These are phyloP conservation scores for Aspergillus candidus DNA, from an alignment of 2,329 filamentous ascomycete species.

Conservation along the genomic window DNA sequence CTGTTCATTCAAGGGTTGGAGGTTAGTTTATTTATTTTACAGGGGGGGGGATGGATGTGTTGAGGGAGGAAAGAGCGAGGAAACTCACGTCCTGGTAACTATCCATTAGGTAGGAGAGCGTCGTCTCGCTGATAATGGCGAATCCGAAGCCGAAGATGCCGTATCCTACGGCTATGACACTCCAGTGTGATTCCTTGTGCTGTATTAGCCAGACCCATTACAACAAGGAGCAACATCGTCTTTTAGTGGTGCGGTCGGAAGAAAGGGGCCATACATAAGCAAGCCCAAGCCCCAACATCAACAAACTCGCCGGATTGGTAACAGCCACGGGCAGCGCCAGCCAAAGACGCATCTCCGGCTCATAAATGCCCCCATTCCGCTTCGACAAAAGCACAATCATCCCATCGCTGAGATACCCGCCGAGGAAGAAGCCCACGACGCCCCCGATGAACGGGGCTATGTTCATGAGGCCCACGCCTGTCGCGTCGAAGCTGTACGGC, in stretches of 20 bases:
- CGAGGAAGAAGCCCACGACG: constrained; percentile 28
- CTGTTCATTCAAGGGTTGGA: constrained; percentile 14
- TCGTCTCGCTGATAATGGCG: not conserved
- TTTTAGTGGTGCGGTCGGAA: too few relatives aligned
- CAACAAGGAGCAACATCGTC: too few relatives aligned
- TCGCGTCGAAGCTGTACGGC: constrained; percentile 38
- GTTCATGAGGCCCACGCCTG: constrained; percentile 36
- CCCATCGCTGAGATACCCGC: constrained; percentile 33
- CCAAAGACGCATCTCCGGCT: constrained; percentile 44
- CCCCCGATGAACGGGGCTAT: constrained; percentile 38
- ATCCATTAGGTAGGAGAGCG: constrained; percentile 5
- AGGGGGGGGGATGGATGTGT: constrained; percentile 22
- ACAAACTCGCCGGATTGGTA: too few relatives aligned
- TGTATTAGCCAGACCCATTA: too few relatives aligned
- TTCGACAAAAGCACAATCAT: constrained; percentile 31
- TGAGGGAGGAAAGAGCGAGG: constrained; percentile 16
- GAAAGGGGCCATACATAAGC: too few relatives aligned
- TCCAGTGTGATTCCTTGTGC: too few relatives aligned
- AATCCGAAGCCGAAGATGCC: constrained; percentile 12
- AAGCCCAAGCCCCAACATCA: too few relatives aligned
- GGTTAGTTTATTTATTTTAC: too few relatives aligned
- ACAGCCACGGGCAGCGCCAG: constrained; percentile 5
- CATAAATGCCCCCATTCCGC: constrained; percentile 37
- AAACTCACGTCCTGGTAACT: constrained; percentile 25
- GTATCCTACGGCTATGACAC: constrained; percentile 28